A percentile compares a stretch with the other conserved stretches of the same genome.
Conservation (phyloP, 345 rosid genomes). For the Eucalyptus caleyi region DNA sequence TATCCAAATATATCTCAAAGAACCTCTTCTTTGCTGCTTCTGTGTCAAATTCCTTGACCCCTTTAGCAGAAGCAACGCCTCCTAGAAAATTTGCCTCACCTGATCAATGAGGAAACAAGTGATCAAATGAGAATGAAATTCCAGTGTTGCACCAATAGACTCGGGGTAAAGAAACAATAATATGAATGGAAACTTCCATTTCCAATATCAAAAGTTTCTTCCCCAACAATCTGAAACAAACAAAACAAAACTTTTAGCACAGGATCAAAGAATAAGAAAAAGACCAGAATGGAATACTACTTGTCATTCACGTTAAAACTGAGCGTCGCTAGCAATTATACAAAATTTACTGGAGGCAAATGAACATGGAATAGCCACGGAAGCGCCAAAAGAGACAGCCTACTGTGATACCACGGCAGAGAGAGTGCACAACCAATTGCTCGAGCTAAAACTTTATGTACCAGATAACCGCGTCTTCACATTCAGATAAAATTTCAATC, state of each 20-base stretch:
- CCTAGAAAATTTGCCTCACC: constrained; percentile 92
- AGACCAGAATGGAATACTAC: neutral
- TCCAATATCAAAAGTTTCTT: neutral
- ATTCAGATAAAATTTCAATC: neutral
- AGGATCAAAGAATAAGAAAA: neutral
- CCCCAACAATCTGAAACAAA: neutral
- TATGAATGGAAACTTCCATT: neutral
- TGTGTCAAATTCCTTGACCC: constrained; percentile 50
- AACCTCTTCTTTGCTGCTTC: constrained; percentile 71
- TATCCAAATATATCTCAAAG: constrained; percentile 82
- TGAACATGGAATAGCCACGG: neutral
- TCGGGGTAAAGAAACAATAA: neutral
- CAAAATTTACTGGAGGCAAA: neutral
- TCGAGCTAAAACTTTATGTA: neutral
- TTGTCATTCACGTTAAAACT: neutral
- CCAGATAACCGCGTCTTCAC: neutral
- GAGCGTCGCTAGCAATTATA: neutral
- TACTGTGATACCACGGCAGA: neutral
- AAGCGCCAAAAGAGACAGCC: neutral
- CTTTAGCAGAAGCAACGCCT: constrained; percentile 88
- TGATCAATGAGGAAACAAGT: constrained; percentile 1
- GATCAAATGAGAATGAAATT: neutral
- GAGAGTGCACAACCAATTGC: neutral
- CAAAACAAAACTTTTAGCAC: neutral
- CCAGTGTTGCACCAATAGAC: neutral